Evolutionary conservation across 2,329 filamentous ascomycete species (phyloP), one percentile per base, ranked within the genome.

Genomic region (Fusarium goolgardi): DNA sequence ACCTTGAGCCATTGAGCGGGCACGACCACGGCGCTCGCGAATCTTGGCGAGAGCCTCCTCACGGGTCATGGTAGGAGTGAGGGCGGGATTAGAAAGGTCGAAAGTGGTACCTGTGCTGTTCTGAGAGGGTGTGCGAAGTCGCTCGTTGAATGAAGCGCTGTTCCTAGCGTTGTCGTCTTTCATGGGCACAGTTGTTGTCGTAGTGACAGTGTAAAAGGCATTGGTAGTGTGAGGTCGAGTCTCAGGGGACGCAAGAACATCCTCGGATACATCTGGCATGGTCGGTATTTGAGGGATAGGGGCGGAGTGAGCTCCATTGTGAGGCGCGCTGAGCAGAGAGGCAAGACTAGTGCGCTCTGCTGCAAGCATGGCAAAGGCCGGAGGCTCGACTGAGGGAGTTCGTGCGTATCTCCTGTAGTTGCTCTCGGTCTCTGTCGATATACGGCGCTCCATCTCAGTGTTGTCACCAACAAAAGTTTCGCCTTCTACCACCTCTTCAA

Each of bases 11-110:
- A 90, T 86, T 76, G 90, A 92, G 70, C 88, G 85, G 58, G 91
- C 90, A 45, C 92, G 82, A 9, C 90, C 91, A 54, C 92, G 82
- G 29, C 92, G 84, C 79, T 92, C 89, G 54, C 89, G 85, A 69
- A 95, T 94, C 75, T 90, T 88, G 56, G 90, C 90, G 18, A 95
- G 84, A 5, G 91, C 91, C 77, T 93, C 85, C 76, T 93, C 92
- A 55, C 92, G 85, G 27, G 87, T 87, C 86, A 90, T 88, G 39
- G 88, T 90, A 7, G 88, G 87, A 41, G 85, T 89, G 63, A 90
- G 76, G 12, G 87, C 87, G 21, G 86, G 85, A 74, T 88, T 85
- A 62, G 79, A 84, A 40, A 81, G 74, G 75, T 88, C 86, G 70
- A 88, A 88, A 55, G 76, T 79, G 23, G 55, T 69, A 16, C 68